Evolutionary conservation across 2,329 filamentous ascomycete species (phyloP).

Genomic region (Penicillium sp.): DNA sequence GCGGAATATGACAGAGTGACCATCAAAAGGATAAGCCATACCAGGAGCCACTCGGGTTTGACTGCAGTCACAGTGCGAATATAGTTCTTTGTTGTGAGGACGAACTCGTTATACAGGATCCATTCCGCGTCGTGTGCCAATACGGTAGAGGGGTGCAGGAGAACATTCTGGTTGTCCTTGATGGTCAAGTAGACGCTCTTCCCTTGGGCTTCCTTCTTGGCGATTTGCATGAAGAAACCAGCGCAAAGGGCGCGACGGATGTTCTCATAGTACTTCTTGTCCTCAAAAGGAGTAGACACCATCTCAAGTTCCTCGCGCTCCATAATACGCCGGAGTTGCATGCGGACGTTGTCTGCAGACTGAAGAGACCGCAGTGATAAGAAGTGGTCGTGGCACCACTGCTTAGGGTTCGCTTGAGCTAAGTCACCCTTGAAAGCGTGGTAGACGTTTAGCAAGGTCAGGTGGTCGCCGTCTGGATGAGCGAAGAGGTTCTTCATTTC

Average conservation of each 20-base stretch:
- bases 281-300: constrained; percentile 81
- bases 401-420: constrained; percentile 69
- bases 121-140: constrained; percentile 86
- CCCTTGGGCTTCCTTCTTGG: constrained; percentile 81
- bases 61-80: constrained; percentile 90
- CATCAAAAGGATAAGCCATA: constrained; percentile 48
- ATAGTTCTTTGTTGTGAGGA: constrained; percentile 96
- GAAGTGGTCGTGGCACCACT: constrained; percentile 98
- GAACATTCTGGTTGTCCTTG: constrained; percentile 91
- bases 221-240: constrained; percentile 99
- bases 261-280: constrained; percentile 98
- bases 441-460: constrained; percentile 95
- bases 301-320: constrained; percentile 84
- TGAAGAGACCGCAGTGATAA: constrained; percentile 82
- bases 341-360: constrained; percentile 89
- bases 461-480: constrained; percentile 88
- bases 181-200: constrained; percentile 87
- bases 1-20: not conserved
- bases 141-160: constrained; percentile 91
- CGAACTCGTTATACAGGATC: constrained; percentile 98
- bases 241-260: constrained; percentile 88
- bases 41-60: constrained; percentile 89
- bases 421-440: constrained; percentile 85
- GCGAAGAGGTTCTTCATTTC: constrained; percentile 96
- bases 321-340: constrained; percentile 94